phyloP scores from a whole-genome alignment of 495 filamentous ascomycete genomes.

The Astrocystis sublimbata region DNA sequence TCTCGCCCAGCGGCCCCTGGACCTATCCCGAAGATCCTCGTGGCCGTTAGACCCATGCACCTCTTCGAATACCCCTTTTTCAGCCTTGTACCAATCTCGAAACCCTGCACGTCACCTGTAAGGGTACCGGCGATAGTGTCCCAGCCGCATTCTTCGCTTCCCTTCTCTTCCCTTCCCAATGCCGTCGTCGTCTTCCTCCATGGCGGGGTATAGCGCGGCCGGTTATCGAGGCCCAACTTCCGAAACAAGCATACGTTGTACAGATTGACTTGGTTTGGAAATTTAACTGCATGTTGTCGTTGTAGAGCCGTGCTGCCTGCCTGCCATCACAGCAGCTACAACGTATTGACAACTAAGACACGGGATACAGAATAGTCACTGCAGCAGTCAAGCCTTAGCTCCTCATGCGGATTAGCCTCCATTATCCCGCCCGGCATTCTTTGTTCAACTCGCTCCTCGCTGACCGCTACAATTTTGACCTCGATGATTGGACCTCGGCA shows the following conservation, averaged over 20 bases:
- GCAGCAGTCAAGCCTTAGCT: background rate
- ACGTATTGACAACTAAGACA: background rate
- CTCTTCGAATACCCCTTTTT: conserved; percentile 34
- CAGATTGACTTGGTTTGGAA: background rate
- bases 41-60: conserved; percentile 22
- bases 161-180: no score
- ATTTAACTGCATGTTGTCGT: background rate
- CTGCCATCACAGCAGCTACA: background rate
- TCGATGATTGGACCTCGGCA: background rate
- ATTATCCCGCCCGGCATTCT: background rate
- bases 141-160: conserved; percentile 28
- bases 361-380: background rate
- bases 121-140: conserved; percentile 21
- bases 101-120: conserved; percentile 35
- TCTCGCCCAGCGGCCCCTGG: conserved; percentile 2
- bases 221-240: conserved; percentile 6
- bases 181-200: conserved; percentile 18
- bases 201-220: conserved; percentile 18
- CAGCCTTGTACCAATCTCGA: conserved; percentile 38
- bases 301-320: background rate
- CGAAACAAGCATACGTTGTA: background rate
- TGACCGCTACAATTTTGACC: background rate
- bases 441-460: conserved; percentile 1
- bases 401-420: background rate
- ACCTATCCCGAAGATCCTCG: conserved; percentile 10